These are phyloP conservation scores for Blastomyces silverae DNA, from an alignment of 2,329 filamentous ascomycete genomes.

Conservation along the genomic window DNA sequence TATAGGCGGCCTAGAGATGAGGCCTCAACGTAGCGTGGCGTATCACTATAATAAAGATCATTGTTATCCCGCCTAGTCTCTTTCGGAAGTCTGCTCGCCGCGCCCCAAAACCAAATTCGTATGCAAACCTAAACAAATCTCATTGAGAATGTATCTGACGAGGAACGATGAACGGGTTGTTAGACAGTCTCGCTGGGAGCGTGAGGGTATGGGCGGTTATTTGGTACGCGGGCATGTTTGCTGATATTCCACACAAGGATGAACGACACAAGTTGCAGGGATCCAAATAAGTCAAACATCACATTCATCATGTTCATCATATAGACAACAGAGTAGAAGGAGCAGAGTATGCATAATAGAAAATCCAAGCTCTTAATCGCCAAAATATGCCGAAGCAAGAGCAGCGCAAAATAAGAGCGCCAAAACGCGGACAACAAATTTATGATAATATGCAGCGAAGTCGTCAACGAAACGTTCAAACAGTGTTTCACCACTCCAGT, in stretches of 20 bases:
- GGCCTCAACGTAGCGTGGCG: not conserved
- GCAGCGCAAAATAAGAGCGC: not conserved
- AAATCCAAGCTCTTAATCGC: not conserved
- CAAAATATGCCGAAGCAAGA: not conserved
- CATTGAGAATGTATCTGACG: not conserved
- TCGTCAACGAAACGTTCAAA: not conserved
- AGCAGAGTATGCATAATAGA: not conserved
- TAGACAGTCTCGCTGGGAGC: not conserved
- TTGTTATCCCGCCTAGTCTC: not conserved
- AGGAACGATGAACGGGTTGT: not conserved
- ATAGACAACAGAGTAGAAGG: not conserved
- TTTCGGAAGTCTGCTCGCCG: not conserved
- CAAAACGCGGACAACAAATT: not conserved
- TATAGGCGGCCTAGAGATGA: not conserved
- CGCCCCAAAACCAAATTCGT: not conserved
- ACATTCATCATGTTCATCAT: not conserved
- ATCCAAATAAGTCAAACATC: slow-evolving; percentile 1
- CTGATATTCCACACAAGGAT: not conserved
- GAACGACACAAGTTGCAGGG: not conserved
- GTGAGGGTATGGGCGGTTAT: not conserved
- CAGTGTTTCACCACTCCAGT: not conserved
- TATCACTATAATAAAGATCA: not conserved
- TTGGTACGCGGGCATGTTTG: not conserved
- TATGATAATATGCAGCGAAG: not conserved
- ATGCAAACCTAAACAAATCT: not conserved